phyloP scores from a whole-genome alignment of 2,329 filamentous ascomycete genomes.

The Botrytis pseudocinerea region DNA sequence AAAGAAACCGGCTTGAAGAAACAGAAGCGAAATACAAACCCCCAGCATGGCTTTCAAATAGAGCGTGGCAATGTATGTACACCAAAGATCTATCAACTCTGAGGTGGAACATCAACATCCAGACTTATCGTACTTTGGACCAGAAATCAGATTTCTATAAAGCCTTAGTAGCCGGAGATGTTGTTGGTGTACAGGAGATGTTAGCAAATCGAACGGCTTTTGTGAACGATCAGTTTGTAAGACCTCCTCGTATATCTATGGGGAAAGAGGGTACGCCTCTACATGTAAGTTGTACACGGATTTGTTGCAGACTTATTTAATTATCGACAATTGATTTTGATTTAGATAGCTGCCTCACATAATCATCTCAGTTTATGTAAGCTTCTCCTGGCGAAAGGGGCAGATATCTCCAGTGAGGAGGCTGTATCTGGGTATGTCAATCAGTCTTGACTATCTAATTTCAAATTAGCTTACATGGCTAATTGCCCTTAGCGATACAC shows the following conservation, averaged over 20 bases:
- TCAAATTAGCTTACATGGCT: background rate
- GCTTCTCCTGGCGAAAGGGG: background rate
- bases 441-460: background rate
- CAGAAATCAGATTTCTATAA: background rate
- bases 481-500: background rate
- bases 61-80: slow-evolving; percentile 16
- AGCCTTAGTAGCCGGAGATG: background rate
- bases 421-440: background rate
- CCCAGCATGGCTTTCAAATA: slow-evolving; percentile 20
- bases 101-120: slow-evolving; percentile 14
- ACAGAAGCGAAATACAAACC: slow-evolving; percentile 17
- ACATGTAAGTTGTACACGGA: background rate
- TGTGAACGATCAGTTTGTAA: background rate
- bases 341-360: background rate
- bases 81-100: background rate
- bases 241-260: no score
- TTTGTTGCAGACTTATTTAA: background rate
- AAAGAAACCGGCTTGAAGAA: background rate
- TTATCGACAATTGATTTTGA: background rate
- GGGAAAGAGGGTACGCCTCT: background rate
- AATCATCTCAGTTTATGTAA: background rate
- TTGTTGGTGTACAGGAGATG: slow-evolving; percentile 21
- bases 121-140: slow-evolving; percentile 20
- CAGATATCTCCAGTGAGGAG: background rate
- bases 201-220: slow-evolving; percentile 18